Evolutionary conservation across 495 filamentous ascomycete species (phyloP), one percentile per base, ranked within the genome.

Genomic region (Pyrenula aspistea): DNA sequence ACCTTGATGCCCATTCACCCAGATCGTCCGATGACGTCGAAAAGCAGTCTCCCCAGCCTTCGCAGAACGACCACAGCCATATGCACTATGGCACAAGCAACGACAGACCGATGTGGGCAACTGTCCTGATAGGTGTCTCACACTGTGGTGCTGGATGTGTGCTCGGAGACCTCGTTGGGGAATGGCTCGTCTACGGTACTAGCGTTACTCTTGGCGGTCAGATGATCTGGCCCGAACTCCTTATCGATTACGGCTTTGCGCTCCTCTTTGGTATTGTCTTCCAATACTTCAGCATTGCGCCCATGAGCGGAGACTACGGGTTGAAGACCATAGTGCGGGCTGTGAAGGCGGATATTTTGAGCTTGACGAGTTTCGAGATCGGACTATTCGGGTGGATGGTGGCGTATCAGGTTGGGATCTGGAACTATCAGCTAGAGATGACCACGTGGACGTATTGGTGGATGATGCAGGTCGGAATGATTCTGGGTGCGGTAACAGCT

Each of bases 401-500:
- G 2, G 61, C 62, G 21, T 69, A 57, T 48, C 60, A 67, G 59
- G 54, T 65, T 42, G 65, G 31, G 12, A 64, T 66, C 21, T 69
- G 60, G 23, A 25, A 49, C 2, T 66, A 56, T 22, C 4, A 23
- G 36, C 53, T 68, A 22, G 55, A 55, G 21, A 66, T 65, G 63
- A 58, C 56, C 19, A 67, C 58, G n/a, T 52, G 53, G 20, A 60
- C 58, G 36, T 69, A 69, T 55, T 69, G 67, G 67, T 69, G 60
- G 56, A 67, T 67, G 63, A 69, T 65, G 66, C 67, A 69, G 61
- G 61, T 69, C 47, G 63, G 67, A 11, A 69, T 69, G 65, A 54
- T 62, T 23, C 51, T 64, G 21, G 67, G 67, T 3, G 55, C 57
- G 53, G 59, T 24, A 55, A 69, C 65, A 11, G 65, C 63, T 19